These are phyloP conservation scores for Rhynchosporium secalis DNA, from an alignment of 2,329 filamentous ascomycete genomes.

Conservation along the genomic window DNA sequence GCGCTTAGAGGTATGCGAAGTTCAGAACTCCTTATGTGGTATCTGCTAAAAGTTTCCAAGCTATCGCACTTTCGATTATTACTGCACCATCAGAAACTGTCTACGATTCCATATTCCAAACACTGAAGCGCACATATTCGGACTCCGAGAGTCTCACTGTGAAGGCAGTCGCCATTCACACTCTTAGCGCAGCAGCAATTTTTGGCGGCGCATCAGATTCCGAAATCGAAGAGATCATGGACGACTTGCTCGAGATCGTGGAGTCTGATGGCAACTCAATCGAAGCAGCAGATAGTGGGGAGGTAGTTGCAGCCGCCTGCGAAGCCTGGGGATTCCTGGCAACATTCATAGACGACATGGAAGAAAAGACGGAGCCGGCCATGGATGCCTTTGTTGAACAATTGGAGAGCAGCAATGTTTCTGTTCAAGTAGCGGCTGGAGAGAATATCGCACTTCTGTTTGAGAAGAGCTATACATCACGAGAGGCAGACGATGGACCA, in stretches of 20 bases:
- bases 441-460: slow-evolving; percentile 72
- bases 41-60: slow-evolving; percentile 39
- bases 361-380: slow-evolving; percentile 62
- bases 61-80: slow-evolving; percentile 62
- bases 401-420: slow-evolving; percentile 60
- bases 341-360: slow-evolving; percentile 65
- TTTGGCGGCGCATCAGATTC: slow-evolving; percentile 66
- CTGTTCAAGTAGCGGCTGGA: slow-evolving; percentile 68
- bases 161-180: slow-evolving; percentile 67
- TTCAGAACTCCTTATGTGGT: background rate
- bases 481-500: slow-evolving; percentile 48
- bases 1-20: slow-evolving; percentile 55
- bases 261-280: slow-evolving; percentile 66
- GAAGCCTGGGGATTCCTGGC: slow-evolving; percentile 70
- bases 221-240: slow-evolving; percentile 64
- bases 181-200: slow-evolving; percentile 60
- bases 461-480: slow-evolving; percentile 57
- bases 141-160: slow-evolving; percentile 56
- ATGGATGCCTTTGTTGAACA: slow-evolving; percentile 71
- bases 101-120: slow-evolving; percentile 56
- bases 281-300: slow-evolving; percentile 60
- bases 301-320: slow-evolving; percentile 63
- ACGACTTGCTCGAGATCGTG: slow-evolving; percentile 65
- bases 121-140: slow-evolving; percentile 59
- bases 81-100: slow-evolving; percentile 60